Conservation (phyloP, 108 stramenopile genomes). For the Hondaea fermentalgiana region DNA sequence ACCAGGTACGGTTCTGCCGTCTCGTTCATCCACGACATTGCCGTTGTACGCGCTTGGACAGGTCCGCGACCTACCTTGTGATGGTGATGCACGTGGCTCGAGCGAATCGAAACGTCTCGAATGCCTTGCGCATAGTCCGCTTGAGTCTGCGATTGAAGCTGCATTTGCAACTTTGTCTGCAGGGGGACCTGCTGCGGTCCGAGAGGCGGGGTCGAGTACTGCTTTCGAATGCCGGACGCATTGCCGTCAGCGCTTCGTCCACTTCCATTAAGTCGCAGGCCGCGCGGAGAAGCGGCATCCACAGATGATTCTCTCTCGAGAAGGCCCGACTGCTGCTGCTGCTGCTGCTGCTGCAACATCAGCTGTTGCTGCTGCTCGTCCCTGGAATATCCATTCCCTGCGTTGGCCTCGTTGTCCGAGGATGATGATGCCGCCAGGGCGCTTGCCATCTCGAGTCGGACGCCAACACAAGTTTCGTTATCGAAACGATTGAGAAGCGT, state of each 20-base stretch:
- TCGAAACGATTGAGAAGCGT: background rate
- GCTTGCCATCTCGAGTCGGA: background rate
- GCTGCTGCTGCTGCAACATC: no score
- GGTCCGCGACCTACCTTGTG: constrained; percentile 33
- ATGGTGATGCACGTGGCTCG: background rate
- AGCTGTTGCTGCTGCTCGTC: no score
- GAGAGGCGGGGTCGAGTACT: background rate
- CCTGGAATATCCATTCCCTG: no score
- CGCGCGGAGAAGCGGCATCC: no score
- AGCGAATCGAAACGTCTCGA: no score
- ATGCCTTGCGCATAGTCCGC: no score
- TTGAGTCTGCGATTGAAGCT: background rate
- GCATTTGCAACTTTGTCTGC: constrained; percentile 31
- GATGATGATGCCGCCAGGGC: background rate
- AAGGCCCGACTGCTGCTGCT: no score
- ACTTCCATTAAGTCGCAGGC: no score
- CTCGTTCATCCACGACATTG: constrained; percentile 84
- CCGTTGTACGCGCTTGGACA: constrained; percentile 65
- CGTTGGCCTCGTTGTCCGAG: no score
- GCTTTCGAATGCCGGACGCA: background rate
- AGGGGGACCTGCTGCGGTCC: background rate
- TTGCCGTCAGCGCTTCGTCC: no score
- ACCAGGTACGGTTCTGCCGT: constrained; percentile 58
- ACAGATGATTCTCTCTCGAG: no score
- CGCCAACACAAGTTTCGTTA: background rate